A percentile compares a stretch with the other conserved stretches of the same genome.
These are phyloP conservation scores for Phytophthora crassamura DNA, from an alignment of 352 stramenopile species.

Conservation along the genomic window DNA sequence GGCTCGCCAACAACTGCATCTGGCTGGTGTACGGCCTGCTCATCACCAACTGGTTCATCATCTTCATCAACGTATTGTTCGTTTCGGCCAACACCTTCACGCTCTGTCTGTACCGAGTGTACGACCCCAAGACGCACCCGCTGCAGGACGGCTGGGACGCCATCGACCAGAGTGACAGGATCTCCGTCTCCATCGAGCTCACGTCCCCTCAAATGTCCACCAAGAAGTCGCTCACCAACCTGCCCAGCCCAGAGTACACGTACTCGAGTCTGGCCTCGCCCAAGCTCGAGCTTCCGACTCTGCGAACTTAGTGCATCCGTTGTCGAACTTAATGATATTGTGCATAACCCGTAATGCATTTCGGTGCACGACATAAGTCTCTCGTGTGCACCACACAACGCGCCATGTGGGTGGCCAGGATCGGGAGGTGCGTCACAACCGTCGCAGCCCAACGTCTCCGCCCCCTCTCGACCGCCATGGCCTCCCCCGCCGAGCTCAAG, in stretches of 20 bases:
- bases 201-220: conserved; percentile 7
- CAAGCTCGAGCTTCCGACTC: conserved; percentile 7
- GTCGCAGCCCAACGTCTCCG: not conserved
- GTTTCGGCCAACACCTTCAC: conserved; percentile 38
- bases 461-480: conserved; percentile 22
- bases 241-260: conserved; percentile 26
- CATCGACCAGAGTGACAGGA: conserved; percentile 12
- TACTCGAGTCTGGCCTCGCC: conserved; percentile 24
- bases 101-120: conserved; percentile 37
- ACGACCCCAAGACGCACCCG: conserved; percentile 41
- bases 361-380: conserved; percentile 7
- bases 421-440: conserved; percentile 21
- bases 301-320: not conserved
- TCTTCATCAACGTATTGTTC: conserved; percentile 41
- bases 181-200: conserved; percentile 27
- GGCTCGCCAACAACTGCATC: conserved; percentile 50
- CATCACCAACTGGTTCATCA: conserved; percentile 47
- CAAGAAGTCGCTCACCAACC: conserved; percentile 23
- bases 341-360: conserved; percentile 13
- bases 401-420: conserved; percentile 33
- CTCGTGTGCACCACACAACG: not conserved
- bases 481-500: conserved; percentile 38
- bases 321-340: conserved; percentile 19
- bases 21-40: conserved; percentile 46
- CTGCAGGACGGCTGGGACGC: conserved; percentile 27